A percentile compares a stretch with the other conserved stretches of the same genome.
Evolutionary conservation across 208 protist genomes (phyloP).

Genomic region (Leishmania lainsoni): DNA sequence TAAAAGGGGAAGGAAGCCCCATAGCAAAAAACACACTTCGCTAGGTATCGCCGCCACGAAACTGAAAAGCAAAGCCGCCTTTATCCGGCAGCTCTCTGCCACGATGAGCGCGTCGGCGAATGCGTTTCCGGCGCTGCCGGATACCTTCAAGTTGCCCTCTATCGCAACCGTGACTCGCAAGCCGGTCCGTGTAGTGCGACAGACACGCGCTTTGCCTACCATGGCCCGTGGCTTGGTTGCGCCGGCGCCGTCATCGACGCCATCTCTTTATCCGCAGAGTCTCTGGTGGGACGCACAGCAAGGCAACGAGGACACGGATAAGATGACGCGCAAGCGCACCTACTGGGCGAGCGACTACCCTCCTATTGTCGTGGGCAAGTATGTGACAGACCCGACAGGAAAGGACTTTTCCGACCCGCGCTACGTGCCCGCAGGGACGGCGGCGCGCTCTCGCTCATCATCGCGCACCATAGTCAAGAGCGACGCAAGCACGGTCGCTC

Average conservation of each 20-base stretch:
- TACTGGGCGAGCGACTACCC: slow-evolving; percentile 50
- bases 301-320: slow-evolving; percentile 57
- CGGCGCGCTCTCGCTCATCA: slow-evolving; percentile 23
- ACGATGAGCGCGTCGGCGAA: slow-evolving; percentile 30
- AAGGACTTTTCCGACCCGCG: slow-evolving; percentile 83
- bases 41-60: neutral
- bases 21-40: neutral
- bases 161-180: slow-evolving; percentile 5
- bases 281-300: slow-evolving; percentile 61
- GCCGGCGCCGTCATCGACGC: slow-evolving; percentile 14
- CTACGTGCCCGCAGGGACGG: slow-evolving; percentile 32
- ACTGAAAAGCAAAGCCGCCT: slow-evolving; percentile 26
- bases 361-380: slow-evolving; percentile 70
- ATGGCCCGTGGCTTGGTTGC: slow-evolving; percentile 13
- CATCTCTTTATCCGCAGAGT: slow-evolving; percentile 70
- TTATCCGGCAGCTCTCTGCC: slow-evolving; percentile 32
- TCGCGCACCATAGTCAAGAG: slow-evolving; percentile 15
- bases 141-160: slow-evolving; percentile 11
- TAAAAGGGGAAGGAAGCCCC: slow-evolving; percentile 6
- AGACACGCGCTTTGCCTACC: slow-evolving; percentile 24
- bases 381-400: slow-evolving; percentile 68
- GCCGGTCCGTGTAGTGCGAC: slow-evolving; percentile 19
- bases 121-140: slow-evolving; percentile 7
- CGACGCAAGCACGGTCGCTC: slow-evolving; percentile 3
- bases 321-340: slow-evolving; percentile 45